Conservation (phyloP, 1,139 yeast genomes). For the Debaryomyces fabryi region DNA sequence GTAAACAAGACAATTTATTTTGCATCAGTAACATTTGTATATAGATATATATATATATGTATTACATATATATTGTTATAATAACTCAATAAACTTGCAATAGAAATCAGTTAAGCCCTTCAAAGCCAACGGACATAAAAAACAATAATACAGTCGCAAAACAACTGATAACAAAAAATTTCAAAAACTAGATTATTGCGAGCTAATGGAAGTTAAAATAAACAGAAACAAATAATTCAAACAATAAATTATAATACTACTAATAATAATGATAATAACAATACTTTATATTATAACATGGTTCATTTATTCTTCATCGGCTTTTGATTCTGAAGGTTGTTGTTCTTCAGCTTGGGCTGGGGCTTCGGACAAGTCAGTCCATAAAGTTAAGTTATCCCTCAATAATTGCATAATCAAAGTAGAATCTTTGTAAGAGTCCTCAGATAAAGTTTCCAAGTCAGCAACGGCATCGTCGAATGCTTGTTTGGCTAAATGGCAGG, state of each 20-base stretch:
- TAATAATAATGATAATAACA: conserved; percentile 10
- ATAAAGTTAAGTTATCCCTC: conserved; percentile 96
- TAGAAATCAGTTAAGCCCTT: neutral
- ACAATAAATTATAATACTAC: conserved; percentile 9
- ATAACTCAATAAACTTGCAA: neutral
- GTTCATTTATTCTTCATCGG: conserved; percentile 38
- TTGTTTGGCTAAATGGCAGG: conserved; percentile 97
- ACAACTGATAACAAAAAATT: neutral
- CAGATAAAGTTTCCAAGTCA: conserved; percentile 94
- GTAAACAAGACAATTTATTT: conserved; percentile 4
- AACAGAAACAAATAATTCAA: conserved; percentile 12
- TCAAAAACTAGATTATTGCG: conserved; percentile 1
- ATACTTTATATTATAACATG: conserved; percentile 14
- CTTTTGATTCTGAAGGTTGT: conserved; percentile 38
- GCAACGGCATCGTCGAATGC: conserved; percentile 99
- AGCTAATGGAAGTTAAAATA: conserved; percentile 4
- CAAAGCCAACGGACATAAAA: conserved; percentile 4
- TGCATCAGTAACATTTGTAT: conserved; percentile 5
- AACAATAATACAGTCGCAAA: conserved; percentile 3
- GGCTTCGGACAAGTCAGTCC: conserved; percentile 97
- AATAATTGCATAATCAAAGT: conserved; percentile 98
- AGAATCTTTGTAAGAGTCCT: conserved; percentile 97
- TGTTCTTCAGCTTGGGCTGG: conserved; percentile 63
- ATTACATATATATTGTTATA: conserved; percentile 7
- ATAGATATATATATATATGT: conserved; percentile 6